Evolutionary conservation across 225 moss, liverwort and hornwort genomes (phyloP).

Genomic region (Antitrichia curtipendula): DNA sequence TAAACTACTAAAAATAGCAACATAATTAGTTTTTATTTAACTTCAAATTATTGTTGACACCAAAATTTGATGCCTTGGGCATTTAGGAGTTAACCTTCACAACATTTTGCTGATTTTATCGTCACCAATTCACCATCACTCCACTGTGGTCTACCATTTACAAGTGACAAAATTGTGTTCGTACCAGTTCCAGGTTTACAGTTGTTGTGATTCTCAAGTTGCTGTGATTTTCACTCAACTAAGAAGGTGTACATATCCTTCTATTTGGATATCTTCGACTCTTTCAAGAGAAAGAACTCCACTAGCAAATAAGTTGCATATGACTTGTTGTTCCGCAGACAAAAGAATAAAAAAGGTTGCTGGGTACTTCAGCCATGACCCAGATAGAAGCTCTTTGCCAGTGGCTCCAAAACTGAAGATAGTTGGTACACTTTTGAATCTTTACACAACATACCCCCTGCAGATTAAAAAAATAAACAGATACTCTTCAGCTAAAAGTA

Average conservation of each 20-base stretch:
- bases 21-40: no score
- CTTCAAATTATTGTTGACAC: no score
- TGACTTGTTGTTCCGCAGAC: not conserved
- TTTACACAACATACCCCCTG: slow-evolving; percentile 38
- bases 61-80: no score
- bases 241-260: not conserved
- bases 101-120: no score
- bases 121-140: not conserved
- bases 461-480: not conserved
- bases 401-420: slow-evolving; percentile 17
- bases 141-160: not conserved
- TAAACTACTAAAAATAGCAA: no score
- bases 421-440: slow-evolving; percentile 51
- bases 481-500: not conserved
- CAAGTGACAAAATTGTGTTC: not conserved
- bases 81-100: no score
- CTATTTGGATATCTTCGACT: not conserved
- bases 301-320: not conserved
- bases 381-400: slow-evolving; percentile 48
- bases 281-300: not conserved
- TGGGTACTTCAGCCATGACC: slow-evolving; percentile 3
- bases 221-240: not conserved
- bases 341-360: not conserved
- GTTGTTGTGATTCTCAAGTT: not conserved
- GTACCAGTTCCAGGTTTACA: not conserved